Conservation (phyloP, 305 asterid genomes). For the Lippia alba region DNA sequence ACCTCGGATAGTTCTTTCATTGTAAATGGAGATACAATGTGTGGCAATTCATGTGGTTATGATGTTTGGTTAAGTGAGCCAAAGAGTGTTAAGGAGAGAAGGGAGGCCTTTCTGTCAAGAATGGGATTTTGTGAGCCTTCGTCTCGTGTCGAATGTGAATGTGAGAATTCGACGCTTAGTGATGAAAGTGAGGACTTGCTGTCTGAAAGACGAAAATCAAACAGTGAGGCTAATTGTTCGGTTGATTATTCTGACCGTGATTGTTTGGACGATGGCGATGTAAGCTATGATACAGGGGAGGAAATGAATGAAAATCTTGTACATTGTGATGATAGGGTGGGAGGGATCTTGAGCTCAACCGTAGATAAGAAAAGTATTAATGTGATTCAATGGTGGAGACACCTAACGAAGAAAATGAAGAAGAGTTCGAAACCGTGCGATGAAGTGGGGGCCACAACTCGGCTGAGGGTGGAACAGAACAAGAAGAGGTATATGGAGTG, state of each 20-base stretch:
- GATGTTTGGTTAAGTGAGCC: slow-evolving; percentile 75
- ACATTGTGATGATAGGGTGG: slow-evolving; percentile 16
- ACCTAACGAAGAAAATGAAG: slow-evolving; percentile 40
- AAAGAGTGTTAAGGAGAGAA: slow-evolving; percentile 61
- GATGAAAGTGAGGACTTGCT: slow-evolving; percentile 30
- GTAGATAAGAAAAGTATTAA: slow-evolving; percentile 44
- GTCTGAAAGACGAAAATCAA: slow-evolving; percentile 49
- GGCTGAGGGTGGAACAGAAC: slow-evolving; percentile 43
- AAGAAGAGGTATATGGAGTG: slow-evolving; percentile 62
- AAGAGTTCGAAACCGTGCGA: slow-evolving; percentile 23
- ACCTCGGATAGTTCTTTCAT: slow-evolving; percentile 44
- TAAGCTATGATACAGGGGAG: slow-evolving; percentile 30
- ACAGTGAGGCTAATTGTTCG: slow-evolving; percentile 57
- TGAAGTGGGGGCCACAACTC: slow-evolving; percentile 22
- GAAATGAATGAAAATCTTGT: slow-evolving; percentile 18
- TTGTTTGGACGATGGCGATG: slow-evolving; percentile 40
- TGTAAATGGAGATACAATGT: slow-evolving; percentile 20
- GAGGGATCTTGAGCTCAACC: neutral
- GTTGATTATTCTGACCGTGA: slow-evolving; percentile 45
- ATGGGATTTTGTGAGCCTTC: slow-evolving; percentile 55
- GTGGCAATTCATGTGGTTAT: slow-evolving; percentile 30
- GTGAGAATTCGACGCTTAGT: slow-evolving; percentile 20
- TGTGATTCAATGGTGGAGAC: slow-evolving; percentile 53
- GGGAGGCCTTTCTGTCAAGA: slow-evolving; percentile 43
- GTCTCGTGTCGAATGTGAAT: slow-evolving; percentile 28